Evolutionary conservation across 305 asterid species (phyloP), one percentile per base, ranked within the genome.

Genomic region (Andrographis paniculata): DNA sequence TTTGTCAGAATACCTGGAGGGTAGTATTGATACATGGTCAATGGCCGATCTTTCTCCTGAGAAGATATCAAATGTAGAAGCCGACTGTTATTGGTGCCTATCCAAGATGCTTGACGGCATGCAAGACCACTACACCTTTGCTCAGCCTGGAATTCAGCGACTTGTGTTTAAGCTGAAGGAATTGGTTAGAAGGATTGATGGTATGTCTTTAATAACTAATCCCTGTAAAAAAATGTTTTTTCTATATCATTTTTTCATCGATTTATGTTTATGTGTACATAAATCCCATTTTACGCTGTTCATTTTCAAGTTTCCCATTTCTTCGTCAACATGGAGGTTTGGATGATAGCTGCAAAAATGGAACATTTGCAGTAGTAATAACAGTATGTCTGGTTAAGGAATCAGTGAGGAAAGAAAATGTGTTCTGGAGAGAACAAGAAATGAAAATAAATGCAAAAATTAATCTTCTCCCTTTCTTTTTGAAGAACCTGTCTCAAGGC

Each of bases 121-220:
- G 98, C 98, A 89, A 69, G 98, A 86, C 65, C 96, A 89, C 67
- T 89, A 89, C 78, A 89, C 98, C 14, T 89, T 89, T 73, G 98
- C 98, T 38, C 98, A 89, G 71, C 98, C 98, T 7, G 98, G 98
- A 73, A 89, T 89, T 55, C 98, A 91, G 49, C 68, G 95, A 40
- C 94, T 91, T 41, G 98, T 91, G 64, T 91, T 80, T 72, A 86
- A 86, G 79, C 81, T 91, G 55, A 86, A 85, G 95, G 98, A 91
- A 65, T 48, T 91, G 73, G 92, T 91, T 53, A 73, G 95, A 64
- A 79, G 98, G 66, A 91, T 91, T 47, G 95, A 91, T 65, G 97
- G 97, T 87, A 81, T 55, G 64, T 31, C 16, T 38, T 58, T 60
- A n/a, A 42, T 10, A 44, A 10, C 52, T 52, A 19, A 24, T 37